These are phyloP conservation scores for Spizellomyces punctatus DNA, from an alignment of 192 early-diverging fungal genomes.

Conservation along the genomic window DNA sequence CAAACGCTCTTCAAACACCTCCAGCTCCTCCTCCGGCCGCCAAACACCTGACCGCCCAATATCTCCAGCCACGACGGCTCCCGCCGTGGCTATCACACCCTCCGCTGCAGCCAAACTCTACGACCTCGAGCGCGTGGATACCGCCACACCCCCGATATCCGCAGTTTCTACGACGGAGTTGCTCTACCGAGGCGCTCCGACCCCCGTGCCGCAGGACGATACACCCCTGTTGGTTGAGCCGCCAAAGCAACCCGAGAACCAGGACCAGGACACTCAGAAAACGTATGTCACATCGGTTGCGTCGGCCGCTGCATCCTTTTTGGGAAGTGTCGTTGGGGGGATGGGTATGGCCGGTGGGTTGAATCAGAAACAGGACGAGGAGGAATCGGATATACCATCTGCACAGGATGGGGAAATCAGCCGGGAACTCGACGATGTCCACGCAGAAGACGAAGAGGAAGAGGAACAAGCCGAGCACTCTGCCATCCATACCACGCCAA, in stretches of 20 bases:
- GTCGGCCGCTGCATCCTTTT: slow-evolving; percentile 11
- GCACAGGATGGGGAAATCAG: neutral
- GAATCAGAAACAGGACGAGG: slow-evolving; percentile 3
- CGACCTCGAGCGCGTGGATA: neutral
- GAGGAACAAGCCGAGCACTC: slow-evolving; percentile 9
- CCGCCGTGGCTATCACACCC: too few species aligned
- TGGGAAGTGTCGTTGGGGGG: slow-evolving; percentile 6
- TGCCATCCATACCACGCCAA: slow-evolving; percentile 12
- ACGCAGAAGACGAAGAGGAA: slow-evolving; percentile 11
- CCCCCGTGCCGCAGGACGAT: neutral
- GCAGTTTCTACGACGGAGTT: neutral
- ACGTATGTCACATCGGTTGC: slow-evolving; percentile 9
- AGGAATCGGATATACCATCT: neutral
- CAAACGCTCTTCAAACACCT: slow-evolving; percentile 1
- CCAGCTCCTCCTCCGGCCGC: neutral
- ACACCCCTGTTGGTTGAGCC: neutral
- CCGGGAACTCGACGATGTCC: neutral
- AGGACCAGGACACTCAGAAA: neutral
- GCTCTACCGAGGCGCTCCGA: neutral
- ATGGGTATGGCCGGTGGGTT: neutral
- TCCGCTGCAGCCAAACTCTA: neutral
- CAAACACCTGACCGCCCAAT: too few species aligned
- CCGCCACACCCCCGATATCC: neutral
- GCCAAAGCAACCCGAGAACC: neutral
- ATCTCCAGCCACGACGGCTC: too few species aligned